Evolutionary conservation across 768 basidiomycete genomes (phyloP).

Genomic region (Lactarius sanguifluus): DNA sequence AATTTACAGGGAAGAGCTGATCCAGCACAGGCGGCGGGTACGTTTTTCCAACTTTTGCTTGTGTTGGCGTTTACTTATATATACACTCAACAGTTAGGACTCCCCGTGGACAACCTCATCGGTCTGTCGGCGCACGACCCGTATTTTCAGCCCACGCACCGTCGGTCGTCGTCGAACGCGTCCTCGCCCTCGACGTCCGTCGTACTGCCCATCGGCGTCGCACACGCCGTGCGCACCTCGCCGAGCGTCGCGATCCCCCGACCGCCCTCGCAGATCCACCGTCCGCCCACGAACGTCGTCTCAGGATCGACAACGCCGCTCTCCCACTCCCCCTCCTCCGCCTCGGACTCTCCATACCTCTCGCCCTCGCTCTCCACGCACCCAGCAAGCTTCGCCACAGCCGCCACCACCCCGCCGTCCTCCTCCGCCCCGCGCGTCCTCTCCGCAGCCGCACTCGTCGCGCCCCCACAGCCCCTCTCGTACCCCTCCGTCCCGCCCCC

Average conservation of each 20-base stretch:
- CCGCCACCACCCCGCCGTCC: slow-evolving; percentile 73
- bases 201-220: slow-evolving; percentile 29
- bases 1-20: slow-evolving; percentile 80
- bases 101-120: slow-evolving; percentile 76
- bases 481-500: slow-evolving; percentile 87
- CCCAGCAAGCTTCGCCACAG: slow-evolving; percentile 58
- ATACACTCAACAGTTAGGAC: slow-evolving; percentile 51
- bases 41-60: slow-evolving; percentile 33
- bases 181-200: slow-evolving; percentile 53
- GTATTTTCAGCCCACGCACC: slow-evolving; percentile 69
- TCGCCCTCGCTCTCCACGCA: slow-evolving; percentile 57
- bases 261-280: slow-evolving; percentile 60
- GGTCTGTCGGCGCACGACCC: slow-evolving; percentile 64
- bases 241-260: slow-evolving; percentile 76
- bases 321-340: slow-evolving; percentile 66
- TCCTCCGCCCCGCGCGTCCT: slow-evolving; percentile 51
- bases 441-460: slow-evolving; percentile 34
- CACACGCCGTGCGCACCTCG: slow-evolving; percentile 36
- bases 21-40: slow-evolving; percentile 73
- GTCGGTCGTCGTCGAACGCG: slow-evolving; percentile 44
- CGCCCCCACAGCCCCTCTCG: slow-evolving; percentile 49
- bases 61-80: background rate
- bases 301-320: slow-evolving; percentile 60
- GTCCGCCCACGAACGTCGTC: slow-evolving; percentile 50
- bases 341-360: slow-evolving; percentile 45